A percentile compares a stretch with the other conserved stretches of the same genome.
Conservation (phyloP, 2,329 filamentous ascomycete genomes). For the Mollisiaceae sp. region DNA sequence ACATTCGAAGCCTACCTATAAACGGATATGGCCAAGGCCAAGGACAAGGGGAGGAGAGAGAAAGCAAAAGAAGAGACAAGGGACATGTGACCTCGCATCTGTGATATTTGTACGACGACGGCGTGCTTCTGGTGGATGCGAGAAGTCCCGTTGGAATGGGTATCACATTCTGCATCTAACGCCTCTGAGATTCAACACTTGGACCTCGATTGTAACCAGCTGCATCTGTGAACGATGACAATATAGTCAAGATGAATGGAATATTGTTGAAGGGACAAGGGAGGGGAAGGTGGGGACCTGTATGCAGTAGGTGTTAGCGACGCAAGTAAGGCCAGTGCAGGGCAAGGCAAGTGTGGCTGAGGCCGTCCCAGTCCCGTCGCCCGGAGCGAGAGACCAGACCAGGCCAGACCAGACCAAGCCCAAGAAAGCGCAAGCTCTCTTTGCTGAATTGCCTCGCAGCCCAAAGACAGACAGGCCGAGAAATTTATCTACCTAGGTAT, state of each 20-base stretch:
- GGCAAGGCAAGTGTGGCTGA: not conserved
- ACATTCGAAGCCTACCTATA: not conserved
- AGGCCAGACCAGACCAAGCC: not conserved
- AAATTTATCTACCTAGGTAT: not conserved
- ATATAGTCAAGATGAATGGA: not conserved
- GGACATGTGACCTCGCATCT: slow-evolving; percentile 16
- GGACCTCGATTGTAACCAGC: too few species aligned
- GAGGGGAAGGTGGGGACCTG: not conserved
- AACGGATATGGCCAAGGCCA: not conserved
- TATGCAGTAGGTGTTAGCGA: not conserved
- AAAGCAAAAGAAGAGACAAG: not conserved
- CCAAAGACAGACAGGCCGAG: not conserved
- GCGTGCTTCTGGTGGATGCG: slow-evolving; percentile 16
- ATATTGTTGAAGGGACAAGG: not conserved
- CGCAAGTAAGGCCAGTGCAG: too few species aligned
- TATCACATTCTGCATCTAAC: slow-evolving; percentile 13
- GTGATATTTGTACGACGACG: slow-evolving; percentile 13
- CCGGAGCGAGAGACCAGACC: not conserved
- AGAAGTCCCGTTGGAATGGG: slow-evolving; percentile 22
- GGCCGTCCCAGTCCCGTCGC: not conserved
- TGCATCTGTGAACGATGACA: not conserved
- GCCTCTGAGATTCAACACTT: not conserved
- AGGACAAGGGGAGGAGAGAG: not conserved
- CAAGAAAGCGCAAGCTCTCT: not conserved
- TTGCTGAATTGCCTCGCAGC: not conserved